These are phyloP conservation scores for Epichloe sp. DNA, from an alignment of 2,329 filamentous ascomycete species.

Conservation along the genomic window DNA sequence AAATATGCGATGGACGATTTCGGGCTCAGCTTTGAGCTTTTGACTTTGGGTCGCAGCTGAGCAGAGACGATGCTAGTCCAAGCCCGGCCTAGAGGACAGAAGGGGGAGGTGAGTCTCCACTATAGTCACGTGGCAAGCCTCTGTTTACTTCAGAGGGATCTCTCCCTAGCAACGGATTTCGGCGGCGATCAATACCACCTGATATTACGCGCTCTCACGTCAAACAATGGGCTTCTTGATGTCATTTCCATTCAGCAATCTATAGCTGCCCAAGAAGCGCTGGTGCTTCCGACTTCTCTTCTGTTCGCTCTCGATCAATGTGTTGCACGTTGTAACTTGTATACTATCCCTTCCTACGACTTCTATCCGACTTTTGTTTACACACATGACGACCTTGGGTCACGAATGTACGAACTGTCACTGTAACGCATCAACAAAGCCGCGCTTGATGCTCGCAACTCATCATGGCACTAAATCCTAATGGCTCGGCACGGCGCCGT, in stretches of 20 bases:
- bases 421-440: constrained; percentile 3
- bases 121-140: constrained; percentile 10
- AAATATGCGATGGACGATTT: background rate
- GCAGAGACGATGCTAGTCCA: background rate
- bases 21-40: background rate
- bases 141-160: constrained; percentile 17
- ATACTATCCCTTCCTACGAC: background rate
- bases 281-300: constrained; percentile 12
- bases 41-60: background rate
- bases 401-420: background rate
- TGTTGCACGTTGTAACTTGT: background rate
- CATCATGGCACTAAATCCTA: constrained; percentile 23
- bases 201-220: background rate
- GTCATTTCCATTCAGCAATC: constrained; percentile 13
- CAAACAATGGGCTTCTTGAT: constrained; percentile 9
- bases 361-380: constrained; percentile 13
- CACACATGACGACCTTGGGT: constrained; percentile 4
- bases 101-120: background rate
- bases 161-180: constrained; percentile 15
- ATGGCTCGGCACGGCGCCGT: constrained; percentile 49
- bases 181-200: constrained; percentile 4
- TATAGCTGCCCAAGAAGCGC: constrained; percentile 12
- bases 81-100: background rate
- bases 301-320: constrained; percentile 2
- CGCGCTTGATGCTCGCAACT: constrained; percentile 11